phyloP scores from a whole-genome alignment of 257 asterid species.

The Jacaranda mimosifolia region DNA sequence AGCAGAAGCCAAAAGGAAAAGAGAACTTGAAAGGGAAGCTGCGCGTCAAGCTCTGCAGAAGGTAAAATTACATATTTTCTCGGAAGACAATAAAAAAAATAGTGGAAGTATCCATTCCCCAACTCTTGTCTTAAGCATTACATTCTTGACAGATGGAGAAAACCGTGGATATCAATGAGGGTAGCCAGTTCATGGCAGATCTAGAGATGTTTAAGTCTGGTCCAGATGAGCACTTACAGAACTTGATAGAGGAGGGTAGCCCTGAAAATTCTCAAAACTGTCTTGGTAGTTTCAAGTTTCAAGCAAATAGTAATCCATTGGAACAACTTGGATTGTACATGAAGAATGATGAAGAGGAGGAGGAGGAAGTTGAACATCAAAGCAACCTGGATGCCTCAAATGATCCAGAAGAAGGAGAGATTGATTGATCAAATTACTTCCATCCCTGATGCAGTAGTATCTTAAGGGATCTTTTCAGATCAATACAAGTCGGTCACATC shows the following conservation, averaged over 20 bases:
- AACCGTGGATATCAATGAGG: conserved; percentile 80
- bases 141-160: conserved; percentile 69
- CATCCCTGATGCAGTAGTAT: not conserved
- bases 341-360: conserved; percentile 78
- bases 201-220: conserved; percentile 70
- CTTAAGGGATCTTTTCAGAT: no score
- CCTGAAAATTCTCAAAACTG: conserved; percentile 60
- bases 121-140: conserved; percentile 1
- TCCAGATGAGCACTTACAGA: conserved; percentile 60
- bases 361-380: conserved; percentile 60
- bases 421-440: conserved; percentile 42
- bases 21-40: conserved; percentile 88
- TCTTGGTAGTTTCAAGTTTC: conserved; percentile 73
- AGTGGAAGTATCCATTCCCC: not conserved
- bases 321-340: conserved; percentile 82
- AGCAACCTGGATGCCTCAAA: conserved; percentile 46
- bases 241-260: conserved; percentile 62
- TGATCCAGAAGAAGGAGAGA: conserved; percentile 59
- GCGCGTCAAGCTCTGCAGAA: conserved; percentile 83
- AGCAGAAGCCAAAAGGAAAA: conserved; percentile 66
- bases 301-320: conserved; percentile 62
- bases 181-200: conserved; percentile 71
- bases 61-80: conserved; percentile 49
- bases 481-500: no score
- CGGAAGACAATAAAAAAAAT: not conserved